A percentile compares a stretch with the other conserved stretches of the same genome.
Evolutionary conservation across 352 stramenopile genomes (phyloP).

Genomic region (Phytophthora melonis): DNA sequence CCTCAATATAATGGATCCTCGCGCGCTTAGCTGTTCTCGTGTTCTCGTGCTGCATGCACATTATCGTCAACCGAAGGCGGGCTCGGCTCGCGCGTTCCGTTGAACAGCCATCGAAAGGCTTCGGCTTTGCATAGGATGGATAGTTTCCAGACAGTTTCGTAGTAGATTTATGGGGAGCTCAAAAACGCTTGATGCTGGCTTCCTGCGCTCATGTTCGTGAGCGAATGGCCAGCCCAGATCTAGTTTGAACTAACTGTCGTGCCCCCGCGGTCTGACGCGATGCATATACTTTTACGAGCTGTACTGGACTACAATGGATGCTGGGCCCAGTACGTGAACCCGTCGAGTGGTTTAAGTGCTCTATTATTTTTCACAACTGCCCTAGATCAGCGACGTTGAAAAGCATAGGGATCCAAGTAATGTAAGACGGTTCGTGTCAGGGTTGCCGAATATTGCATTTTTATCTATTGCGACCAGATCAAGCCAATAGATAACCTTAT

Average conservation of each 20-base stretch:
- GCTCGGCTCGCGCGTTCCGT: not conserved
- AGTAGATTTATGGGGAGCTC: not conserved
- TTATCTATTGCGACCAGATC: too few species aligned
- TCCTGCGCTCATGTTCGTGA: not conserved
- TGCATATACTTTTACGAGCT: constrained; percentile 14
- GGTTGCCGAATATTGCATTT: too few species aligned
- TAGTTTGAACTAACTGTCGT: constrained; percentile 18
- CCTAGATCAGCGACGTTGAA: too few species aligned
- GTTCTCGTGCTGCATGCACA: not conserved
- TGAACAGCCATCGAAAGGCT: constrained; percentile 7
- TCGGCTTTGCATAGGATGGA: constrained; percentile 1
- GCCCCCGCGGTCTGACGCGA: constrained; percentile 9
- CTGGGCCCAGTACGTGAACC: constrained; percentile 7
- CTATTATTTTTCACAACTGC: constrained; percentile 16
- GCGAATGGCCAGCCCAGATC: not conserved
- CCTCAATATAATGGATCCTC: constrained; percentile 27
- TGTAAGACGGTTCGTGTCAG: too few species aligned
- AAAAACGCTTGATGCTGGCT: not conserved
- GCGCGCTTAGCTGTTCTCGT: not conserved
- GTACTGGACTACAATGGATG: constrained; percentile 10
- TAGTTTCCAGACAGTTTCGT: constrained; percentile 2
- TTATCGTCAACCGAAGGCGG: constrained; percentile 1
- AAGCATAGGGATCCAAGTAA: too few species aligned
- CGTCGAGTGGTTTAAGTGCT: not conserved
- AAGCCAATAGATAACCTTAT: too few species aligned